Base-by-base conservation (phyloP, 2,329 filamentous ascomycete genomes). In the Pyrenochaeta sp. region DNA sequence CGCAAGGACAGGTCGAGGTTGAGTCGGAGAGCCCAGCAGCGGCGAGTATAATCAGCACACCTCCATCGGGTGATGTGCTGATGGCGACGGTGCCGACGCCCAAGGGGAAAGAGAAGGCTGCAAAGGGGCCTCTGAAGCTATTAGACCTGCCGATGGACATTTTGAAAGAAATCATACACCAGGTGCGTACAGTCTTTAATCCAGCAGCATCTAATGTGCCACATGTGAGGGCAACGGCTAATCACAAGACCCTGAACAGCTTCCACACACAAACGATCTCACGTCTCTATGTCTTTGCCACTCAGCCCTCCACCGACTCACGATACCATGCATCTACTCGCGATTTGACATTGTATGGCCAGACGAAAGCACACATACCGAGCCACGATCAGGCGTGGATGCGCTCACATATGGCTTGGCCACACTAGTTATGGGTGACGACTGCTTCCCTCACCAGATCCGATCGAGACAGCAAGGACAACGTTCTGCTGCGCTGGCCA, bases 341-440 rank as follows among this genome's bases (percentile, higher is more conserved):
- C 86, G 90, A 55, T 95, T 95, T 75, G 91, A 95, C 69, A 95
- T 95, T 60, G 89, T 94, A 36, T 95, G 91, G 91, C 91, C 91
- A 0, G 90, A 94, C 67, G 85, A 85, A 29, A 83, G 84, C 58
- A 80, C 84, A 7, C 82, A 86, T 7, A 80, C 84, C 1, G 86
- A 90, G 63, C 87, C 88, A 48, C 83, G 87, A 37, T 87, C 87
- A 35, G 89, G 88, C 51, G 90, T 95, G 27, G 90, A 95, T 77
- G 90, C 91, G 33, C 84, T 95, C 40, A 93, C 90, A 0, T 94
- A 92, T 71, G 91, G 91, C 5, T 80, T 95, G 17, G 87, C 91
- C 11, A 95, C 91, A 0, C 79, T 95, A 52, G 90, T 91, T 51
- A 89, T 92, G 78, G 88, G 88, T 7, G 82, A 87, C 55, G 85